Evolutionary conservation across 2,329 filamentous ascomycete genomes (phyloP), one percentile per base, ranked within the genome.

Genomic region (Aureobasidium namibiae): DNA sequence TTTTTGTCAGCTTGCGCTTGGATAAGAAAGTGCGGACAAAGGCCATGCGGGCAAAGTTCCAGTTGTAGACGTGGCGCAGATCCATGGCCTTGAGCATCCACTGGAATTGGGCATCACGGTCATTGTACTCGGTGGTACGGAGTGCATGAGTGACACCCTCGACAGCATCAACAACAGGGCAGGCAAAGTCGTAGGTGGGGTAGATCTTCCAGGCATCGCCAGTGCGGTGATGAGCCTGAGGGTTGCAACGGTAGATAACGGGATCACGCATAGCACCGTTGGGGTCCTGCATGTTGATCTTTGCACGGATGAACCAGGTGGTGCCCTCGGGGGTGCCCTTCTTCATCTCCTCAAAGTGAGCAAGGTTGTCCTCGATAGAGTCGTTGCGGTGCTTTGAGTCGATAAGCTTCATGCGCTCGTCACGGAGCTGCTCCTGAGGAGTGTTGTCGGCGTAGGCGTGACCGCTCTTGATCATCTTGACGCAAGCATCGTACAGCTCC

Each of bases 241-340:
- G 78, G 68, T 92, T 95, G 82, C 90, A 96, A 65, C 92, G 86
- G 80, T 96, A 96, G 73, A 96, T 92, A 73, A 96, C 91, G n/a
- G 92, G 92, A 72, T 96, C 92, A 64, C 92, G 83, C 82, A 96
- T 86, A 56, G 92, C 90, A 76, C 94, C 94, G 80, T 96, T 96
- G 63, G 87, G 88, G 75, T 94, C 88, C 72, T 95, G 89, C 64
- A 88, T 82, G 0, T 89, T 92, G 67, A 96, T 89, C 79, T 92
- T 95, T 59, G 92, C 92, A 61, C 92, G 87, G 64, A 96, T 94
- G 75, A 90, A 96, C 83, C 91, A 90, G 69, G 81, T 84, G 50
- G 85, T 74, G 59, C 92, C 92, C 72, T 91, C 85, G 45, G 86
- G 81, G 2, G 85, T 86, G 38, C 87, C 90, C 60, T 82, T 81